A percentile compares a stretch with the other conserved stretches of the same genome.
These are phyloP conservation scores for Themeda triandra DNA, from an alignment of 176 grass and related monocot genomes.

Conservation along the genomic window DNA sequence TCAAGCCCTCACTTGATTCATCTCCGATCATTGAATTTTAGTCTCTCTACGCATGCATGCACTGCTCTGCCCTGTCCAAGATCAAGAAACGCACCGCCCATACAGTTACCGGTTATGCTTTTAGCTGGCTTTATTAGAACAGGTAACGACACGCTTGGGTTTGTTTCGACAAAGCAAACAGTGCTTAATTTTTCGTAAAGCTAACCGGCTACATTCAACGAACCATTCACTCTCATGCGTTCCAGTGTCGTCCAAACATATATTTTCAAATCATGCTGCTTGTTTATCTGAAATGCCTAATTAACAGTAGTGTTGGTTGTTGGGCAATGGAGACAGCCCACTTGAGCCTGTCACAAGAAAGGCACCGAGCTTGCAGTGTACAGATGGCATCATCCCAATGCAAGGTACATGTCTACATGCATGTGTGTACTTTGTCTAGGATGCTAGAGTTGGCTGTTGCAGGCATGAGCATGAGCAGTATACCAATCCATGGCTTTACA, in stretches of 20 bases:
- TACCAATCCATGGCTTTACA: not conserved
- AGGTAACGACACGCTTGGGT: not conserved
- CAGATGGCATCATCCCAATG: not conserved
- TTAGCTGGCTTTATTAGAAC: not conserved
- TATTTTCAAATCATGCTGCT: no score
- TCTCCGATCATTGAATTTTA: not conserved
- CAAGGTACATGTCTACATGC: not conserved
- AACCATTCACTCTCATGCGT: not conserved
- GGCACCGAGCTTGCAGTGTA: not conserved
- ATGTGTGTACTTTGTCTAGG: not conserved
- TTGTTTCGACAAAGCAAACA: constrained; percentile 6
- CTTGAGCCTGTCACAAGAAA: not conserved
- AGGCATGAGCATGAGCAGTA: not conserved
- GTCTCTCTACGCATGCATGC: not conserved
- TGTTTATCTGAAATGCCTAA: not conserved
- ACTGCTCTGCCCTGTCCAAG: not conserved
- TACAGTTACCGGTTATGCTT: not conserved
- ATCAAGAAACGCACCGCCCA: not conserved
- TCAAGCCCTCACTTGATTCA: not conserved
- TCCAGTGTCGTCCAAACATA: not conserved
- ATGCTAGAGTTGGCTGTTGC: not conserved
- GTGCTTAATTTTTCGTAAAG: not conserved
- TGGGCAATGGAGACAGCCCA: not conserved
- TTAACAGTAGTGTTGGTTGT: not conserved
- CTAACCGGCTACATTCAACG: not conserved